Evolutionary conservation across 129 eudicot genomes (phyloP).

Genomic region (Flaveria brownii): DNA sequence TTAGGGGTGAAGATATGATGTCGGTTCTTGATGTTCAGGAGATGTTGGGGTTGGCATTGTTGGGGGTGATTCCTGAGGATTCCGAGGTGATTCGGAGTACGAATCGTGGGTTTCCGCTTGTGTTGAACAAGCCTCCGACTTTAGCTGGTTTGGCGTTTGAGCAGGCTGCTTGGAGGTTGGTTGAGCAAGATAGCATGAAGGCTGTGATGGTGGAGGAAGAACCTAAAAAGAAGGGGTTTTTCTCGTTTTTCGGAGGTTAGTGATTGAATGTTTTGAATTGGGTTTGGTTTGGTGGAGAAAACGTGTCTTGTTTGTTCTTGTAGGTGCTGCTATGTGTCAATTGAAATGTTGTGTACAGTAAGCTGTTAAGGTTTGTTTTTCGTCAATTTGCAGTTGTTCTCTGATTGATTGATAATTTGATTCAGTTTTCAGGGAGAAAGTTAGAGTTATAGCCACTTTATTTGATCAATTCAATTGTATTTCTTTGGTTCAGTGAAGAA

Average conservation of each 20-base stretch:
- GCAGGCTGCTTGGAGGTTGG: conserved; percentile 99
- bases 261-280: conserved; percentile 10
- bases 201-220: conserved; percentile 97
- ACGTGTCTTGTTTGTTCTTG: background rate
- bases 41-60: conserved; percentile 86
- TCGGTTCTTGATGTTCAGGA: conserved; percentile 97
- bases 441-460: background rate
- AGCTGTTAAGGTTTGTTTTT: conserved; percentile 24
- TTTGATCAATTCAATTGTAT: conserved; percentile 18
- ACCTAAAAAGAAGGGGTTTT: conserved; percentile 89
- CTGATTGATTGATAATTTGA: conserved; percentile 27
- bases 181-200: conserved; percentile 96
- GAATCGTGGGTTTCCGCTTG: conserved; percentile 91
- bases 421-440: conserved; percentile 29
- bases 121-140: conserved; percentile 89
- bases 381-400: background rate
- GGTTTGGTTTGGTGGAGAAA: conserved; percentile 7
- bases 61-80: conserved; percentile 99
- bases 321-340: conserved; percentile 16
- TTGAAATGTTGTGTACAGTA: conserved; percentile 44
- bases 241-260: conserved; percentile 92
- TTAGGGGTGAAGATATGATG: conserved; percentile 98
- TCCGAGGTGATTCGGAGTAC: conserved; percentile 94
- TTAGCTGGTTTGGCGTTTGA: conserved; percentile 96
- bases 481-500: background rate